A percentile compares a stretch with the other conserved stretches of the same genome.
Conservation (phyloP, 208 protist species). For the Herpetomonas samuelpessoai region DNA sequence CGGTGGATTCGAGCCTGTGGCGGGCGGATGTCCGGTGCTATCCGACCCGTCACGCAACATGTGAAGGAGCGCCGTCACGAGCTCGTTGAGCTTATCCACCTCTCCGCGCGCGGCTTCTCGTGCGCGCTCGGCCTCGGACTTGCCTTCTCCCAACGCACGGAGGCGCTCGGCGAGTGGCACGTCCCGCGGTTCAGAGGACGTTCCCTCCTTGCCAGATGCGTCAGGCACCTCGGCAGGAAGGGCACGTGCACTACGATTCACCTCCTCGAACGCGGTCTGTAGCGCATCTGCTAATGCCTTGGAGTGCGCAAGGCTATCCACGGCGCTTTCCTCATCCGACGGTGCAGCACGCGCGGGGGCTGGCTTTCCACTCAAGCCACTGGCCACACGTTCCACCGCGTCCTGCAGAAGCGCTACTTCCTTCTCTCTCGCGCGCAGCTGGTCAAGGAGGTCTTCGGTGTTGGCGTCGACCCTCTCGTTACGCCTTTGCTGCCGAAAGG, state of each 20-base stretch:
- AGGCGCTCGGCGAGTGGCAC: background rate
- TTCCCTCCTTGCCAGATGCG: no score
- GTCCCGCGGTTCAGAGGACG: no score
- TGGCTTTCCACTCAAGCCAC: slow-evolving; percentile 26
- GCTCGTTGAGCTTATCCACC: background rate
- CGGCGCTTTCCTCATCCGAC: background rate
- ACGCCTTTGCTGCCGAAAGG: slow-evolving; percentile 4
- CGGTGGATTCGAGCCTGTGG: no score
- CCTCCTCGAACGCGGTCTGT: slow-evolving; percentile 6
- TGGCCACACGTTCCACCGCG: slow-evolving; percentile 34
- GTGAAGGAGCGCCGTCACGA: background rate
- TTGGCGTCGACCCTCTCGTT: slow-evolving; percentile 11
- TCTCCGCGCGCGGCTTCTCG: background rate
- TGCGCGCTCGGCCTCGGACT: background rate
- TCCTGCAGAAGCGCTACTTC: slow-evolving; percentile 38
- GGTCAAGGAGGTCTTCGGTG: slow-evolving; percentile 4
- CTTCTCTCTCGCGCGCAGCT: slow-evolving; percentile 3
- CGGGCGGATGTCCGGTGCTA: no score
- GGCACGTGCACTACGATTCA: background rate
- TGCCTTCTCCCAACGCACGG: background rate
- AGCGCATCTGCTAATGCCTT: slow-evolving; percentile 15
- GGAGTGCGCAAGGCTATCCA: slow-evolving; percentile 12
- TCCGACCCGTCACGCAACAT: no score
- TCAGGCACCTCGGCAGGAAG: background rate
- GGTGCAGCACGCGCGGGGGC: no score